Evolutionary conservation across 1,139 yeast species (phyloP).

Genomic region (Suhomyces bokatorum): DNA sequence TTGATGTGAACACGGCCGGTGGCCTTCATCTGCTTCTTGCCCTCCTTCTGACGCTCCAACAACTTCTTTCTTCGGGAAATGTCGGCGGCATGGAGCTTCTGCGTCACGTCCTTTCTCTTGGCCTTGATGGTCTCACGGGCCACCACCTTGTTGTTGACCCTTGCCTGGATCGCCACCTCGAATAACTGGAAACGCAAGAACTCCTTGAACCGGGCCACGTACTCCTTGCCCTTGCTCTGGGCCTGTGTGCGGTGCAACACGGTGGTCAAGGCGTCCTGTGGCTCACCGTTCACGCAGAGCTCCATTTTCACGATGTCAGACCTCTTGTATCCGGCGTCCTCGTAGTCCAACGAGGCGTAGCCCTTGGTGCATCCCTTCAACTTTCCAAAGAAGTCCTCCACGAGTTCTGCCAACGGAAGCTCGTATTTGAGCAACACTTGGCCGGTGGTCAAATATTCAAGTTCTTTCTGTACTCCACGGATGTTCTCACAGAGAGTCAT

Average conservation of each 20-base stretch:
- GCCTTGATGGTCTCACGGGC: slow-evolving; percentile 96
- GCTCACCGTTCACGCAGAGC: slow-evolving; percentile 81
- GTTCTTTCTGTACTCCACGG: slow-evolving; percentile 79
- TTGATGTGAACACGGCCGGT: slow-evolving; percentile 77
- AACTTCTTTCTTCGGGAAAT: slow-evolving; percentile 86
- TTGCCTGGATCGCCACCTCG: slow-evolving; percentile 92
- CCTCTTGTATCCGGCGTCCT: slow-evolving; percentile 81
- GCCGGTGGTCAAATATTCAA: slow-evolving; percentile 76
- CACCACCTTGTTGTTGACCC: slow-evolving; percentile 75
- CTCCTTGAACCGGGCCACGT: slow-evolving; percentile 80
- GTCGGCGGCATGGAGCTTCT: slow-evolving; percentile 91
- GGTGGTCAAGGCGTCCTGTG: slow-evolving; percentile 91
- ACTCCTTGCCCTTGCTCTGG: slow-evolving; percentile 69
- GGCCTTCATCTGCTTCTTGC: slow-evolving; percentile 81
- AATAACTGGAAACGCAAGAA: slow-evolving; percentile 78
- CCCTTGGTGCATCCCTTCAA: slow-evolving; percentile 89
- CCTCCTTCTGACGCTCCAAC: slow-evolving; percentile 87
- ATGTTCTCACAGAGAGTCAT: slow-evolving; percentile 82
- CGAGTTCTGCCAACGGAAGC: slow-evolving; percentile 83
- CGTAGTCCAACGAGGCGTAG: slow-evolving; percentile 92
- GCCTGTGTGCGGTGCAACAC: slow-evolving; percentile 84
- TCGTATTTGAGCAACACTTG: slow-evolving; percentile 80
- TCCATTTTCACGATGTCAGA: slow-evolving; percentile 87
- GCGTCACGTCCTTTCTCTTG: slow-evolving; percentile 87
- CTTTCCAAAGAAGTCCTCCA: slow-evolving; percentile 93